Percentiles rank a stretch among this genome's conserved stretches.
Conservation (phyloP, 2,329 filamentous ascomycete genomes). For the Fusarium verrucosum region DNA sequence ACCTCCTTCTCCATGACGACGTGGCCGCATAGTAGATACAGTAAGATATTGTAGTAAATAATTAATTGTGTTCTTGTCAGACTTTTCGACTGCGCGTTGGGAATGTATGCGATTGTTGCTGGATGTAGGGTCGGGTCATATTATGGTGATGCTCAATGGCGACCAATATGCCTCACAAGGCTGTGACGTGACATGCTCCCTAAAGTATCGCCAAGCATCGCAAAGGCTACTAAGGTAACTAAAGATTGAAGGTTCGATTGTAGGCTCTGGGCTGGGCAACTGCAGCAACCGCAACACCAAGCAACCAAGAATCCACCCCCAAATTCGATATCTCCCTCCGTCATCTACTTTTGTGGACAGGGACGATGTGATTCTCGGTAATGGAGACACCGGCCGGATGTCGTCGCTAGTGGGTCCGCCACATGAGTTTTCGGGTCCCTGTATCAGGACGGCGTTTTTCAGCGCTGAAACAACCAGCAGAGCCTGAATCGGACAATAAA, state of each 20-base stretch:
- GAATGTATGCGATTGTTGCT: background rate
- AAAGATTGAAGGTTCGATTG: background rate
- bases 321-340: background rate
- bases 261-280: background rate
- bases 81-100: background rate
- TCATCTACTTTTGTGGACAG: conserved; percentile 26
- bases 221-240: background rate
- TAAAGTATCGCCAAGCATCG: conserved; percentile 1
- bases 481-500: conserved; percentile 1
- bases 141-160: background rate
- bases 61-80: background rate
- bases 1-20: conserved; percentile 34
- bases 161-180: conserved; percentile 25
- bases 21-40: too few species aligned
- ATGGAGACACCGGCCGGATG: conserved; percentile 47
- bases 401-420: conserved; percentile 48
- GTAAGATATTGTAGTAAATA: too few species aligned
- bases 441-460: conserved; percentile 36
- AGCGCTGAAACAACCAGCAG: conserved; percentile 28
- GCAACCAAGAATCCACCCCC: background rate
- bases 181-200: conserved; percentile 16
- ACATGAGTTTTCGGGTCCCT: conserved; percentile 40
- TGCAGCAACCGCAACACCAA: background rate
- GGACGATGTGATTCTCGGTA: conserved; percentile 35
- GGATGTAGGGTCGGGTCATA: background rate